Base-by-base conservation (phyloP, 352 stramenopile species). In the Phytopythium vexans region DNA sequence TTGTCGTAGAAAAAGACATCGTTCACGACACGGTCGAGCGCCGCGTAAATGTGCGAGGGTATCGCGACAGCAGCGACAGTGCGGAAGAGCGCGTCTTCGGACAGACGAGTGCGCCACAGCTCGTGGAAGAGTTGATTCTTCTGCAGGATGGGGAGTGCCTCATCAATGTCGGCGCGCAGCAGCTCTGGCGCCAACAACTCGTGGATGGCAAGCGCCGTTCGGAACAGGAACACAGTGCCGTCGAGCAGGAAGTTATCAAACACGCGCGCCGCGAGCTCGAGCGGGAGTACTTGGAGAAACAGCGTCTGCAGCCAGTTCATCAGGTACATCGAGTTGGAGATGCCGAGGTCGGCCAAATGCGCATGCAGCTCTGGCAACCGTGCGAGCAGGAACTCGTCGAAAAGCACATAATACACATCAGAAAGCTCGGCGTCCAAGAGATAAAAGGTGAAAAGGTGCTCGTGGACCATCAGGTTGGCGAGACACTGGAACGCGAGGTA, bases 251-350 rank as follows among this genome's bases (percentile, higher is more conserved):
- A 96, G 32, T 89, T 89, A 62, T 96, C 86, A 15, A 92, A 74
- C 44, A 94, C 78, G 0, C 86, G 66, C 8, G 72, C 71, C 9
- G 86, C 86, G 14, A 88, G 60, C 52, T 92, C 80, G 3, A 96
- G 66, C 6, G 86, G 86, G 8, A 95, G 52, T 12, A 94, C 78
- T 58, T 94, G 86, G 5, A 92, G 43, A 35, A 92, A 96, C 6
- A 96, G 61, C 21, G 86, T 96, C 62, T 94, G 86, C 14, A 94
- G 58, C 86, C 86, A 94, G 54, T 94, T 93, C 79, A 94, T 92
- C 9, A 94, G 54, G 47, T 93, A 96, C 79, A 96, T 89, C 10
- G 80, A 83, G 33, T 74, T 73, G 1, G 77, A 77, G 7, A 92
- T 56, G 16, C 83, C 83, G 35, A 94, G 77, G 2, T 62, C 40